Evolutionary conservation across 2,329 filamentous ascomycete species (phyloP).

Genomic region (Macrophomina phaseolina): DNA sequence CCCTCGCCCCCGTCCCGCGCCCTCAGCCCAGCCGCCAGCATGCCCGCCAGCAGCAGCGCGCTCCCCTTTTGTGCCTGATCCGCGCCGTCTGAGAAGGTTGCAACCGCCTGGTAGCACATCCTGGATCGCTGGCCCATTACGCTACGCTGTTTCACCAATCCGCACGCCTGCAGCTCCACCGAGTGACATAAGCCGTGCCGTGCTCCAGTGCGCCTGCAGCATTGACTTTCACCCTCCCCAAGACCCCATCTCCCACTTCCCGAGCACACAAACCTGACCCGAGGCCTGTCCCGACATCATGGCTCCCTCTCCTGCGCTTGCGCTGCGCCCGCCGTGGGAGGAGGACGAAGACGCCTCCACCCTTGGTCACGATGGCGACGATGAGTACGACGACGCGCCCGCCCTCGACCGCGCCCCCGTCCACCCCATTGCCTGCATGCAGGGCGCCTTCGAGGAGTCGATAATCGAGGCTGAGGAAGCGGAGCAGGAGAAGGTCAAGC

Average conservation of each 20-base stretch:
- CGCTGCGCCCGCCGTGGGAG: constrained; percentile 17
- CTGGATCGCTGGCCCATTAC: constrained; percentile 27
- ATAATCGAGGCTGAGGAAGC: constrained; percentile 65
- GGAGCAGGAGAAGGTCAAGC: constrained; percentile 50
- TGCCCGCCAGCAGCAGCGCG: constrained; percentile 5
- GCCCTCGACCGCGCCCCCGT: constrained; percentile 43
- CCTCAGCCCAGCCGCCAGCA: constrained; percentile 17
- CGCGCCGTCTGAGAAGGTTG: constrained; percentile 11
- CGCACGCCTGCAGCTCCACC: constrained; percentile 28
- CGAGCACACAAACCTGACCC: constrained; percentile 4
- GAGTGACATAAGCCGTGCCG: constrained; percentile 23
- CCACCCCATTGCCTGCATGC: constrained; percentile 78
- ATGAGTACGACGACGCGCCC: constrained; percentile 26
- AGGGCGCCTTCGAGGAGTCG: constrained; percentile 82
- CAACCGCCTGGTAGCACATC: constrained; percentile 22
- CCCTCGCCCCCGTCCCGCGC: constrained; percentile 1
- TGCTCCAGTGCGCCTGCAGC: constrained; percentile 17
- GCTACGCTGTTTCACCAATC: constrained; percentile 26
- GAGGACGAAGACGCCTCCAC: constrained; percentile 25
- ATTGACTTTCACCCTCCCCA: constrained; percentile 22
- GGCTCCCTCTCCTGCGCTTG: constrained; percentile 18
- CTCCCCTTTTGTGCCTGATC: constrained; percentile 25
- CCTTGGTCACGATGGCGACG: constrained; percentile 25
- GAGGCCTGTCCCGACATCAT: constrained; percentile 21
- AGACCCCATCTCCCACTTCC: constrained; percentile 19